phyloP scores from a whole-genome alignment of 2,329 filamentous ascomycete genomes.

The Didymella exigua region DNA sequence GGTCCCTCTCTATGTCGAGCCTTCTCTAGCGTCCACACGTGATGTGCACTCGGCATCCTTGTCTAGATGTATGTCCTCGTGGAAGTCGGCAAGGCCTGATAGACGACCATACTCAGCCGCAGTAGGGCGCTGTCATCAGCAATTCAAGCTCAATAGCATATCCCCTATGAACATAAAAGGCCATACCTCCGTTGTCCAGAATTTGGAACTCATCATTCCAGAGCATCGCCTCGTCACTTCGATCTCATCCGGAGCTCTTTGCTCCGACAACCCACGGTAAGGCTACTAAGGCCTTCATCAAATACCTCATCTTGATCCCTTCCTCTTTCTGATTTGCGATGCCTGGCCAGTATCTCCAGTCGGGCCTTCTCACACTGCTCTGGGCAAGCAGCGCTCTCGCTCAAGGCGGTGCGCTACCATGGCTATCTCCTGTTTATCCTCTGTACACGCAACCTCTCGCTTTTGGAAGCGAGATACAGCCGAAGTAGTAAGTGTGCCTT shows the following conservation, averaged over 20 bases:
- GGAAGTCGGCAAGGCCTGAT: not conserved
- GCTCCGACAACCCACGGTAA: no score
- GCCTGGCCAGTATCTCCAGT: not conserved
- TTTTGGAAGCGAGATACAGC: not conserved
- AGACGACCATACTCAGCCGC: not conserved
- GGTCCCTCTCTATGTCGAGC: not conserved
- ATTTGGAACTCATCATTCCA: not conserved
- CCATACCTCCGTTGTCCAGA: not conserved
- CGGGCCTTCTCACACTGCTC: not conserved
- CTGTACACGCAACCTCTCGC: not conserved
- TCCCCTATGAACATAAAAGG: not conserved
- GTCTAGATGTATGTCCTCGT: not conserved
- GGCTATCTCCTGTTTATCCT: slow-evolving; percentile 1
- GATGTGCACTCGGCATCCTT: not conserved
- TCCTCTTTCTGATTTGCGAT: not conserved
- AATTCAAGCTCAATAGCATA: not conserved
- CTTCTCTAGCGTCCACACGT: not conserved
- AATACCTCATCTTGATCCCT: not conserved
- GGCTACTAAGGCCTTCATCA: no score
- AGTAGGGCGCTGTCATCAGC: not conserved
- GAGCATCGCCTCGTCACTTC: not conserved
- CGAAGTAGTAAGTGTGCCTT: not conserved
- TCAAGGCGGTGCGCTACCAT: not conserved
- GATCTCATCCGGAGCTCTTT: not conserved
- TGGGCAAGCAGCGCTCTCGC: not conserved